A percentile compares a stretch with the other conserved stretches of the same genome.
Conservation (phyloP, 176 grass and related monocot species). For the Urochloa ruziziensis region DNA sequence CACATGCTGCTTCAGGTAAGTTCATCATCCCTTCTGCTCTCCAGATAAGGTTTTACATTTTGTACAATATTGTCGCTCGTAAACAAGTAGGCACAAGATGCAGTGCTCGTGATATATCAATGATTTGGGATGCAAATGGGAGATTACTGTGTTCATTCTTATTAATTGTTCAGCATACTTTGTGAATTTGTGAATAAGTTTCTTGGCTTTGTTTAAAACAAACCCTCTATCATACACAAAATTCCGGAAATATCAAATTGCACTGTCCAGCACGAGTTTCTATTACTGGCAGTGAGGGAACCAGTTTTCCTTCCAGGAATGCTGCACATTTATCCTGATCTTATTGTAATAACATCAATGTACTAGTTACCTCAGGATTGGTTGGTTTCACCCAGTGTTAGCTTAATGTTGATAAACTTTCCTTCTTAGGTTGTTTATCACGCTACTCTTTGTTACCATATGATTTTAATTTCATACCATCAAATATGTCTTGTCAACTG, state of each 20-base stretch:
- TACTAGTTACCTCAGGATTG: neutral
- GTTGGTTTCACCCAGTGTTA: neutral
- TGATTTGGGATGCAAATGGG: neutral
- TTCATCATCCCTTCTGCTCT: constrained; percentile 7
- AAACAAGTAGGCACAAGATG: neutral
- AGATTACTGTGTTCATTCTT: neutral
- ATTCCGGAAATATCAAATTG: neutral
- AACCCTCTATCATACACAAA: neutral
- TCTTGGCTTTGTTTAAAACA: neutral
- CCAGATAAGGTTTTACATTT: constrained; percentile 16
- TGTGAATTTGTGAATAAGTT: neutral
- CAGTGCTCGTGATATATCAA: neutral
- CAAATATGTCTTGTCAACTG: no score
- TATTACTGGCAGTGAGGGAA: neutral
- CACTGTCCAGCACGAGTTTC: neutral
- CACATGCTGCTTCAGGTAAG: constrained; percentile 99
- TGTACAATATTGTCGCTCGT: neutral
- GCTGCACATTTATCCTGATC: neutral
- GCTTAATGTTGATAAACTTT: neutral
- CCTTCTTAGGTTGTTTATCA: constrained; percentile 6
- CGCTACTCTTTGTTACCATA: neutral
- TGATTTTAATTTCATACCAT: neutral
- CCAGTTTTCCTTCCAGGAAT: neutral
- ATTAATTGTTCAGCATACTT: neutral
- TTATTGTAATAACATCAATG: neutral